Evolutionary conservation across 2,329 filamentous ascomycete genomes (phyloP), one percentile per base, ranked within the genome.

Genomic region (Aspergillus sp.): DNA sequence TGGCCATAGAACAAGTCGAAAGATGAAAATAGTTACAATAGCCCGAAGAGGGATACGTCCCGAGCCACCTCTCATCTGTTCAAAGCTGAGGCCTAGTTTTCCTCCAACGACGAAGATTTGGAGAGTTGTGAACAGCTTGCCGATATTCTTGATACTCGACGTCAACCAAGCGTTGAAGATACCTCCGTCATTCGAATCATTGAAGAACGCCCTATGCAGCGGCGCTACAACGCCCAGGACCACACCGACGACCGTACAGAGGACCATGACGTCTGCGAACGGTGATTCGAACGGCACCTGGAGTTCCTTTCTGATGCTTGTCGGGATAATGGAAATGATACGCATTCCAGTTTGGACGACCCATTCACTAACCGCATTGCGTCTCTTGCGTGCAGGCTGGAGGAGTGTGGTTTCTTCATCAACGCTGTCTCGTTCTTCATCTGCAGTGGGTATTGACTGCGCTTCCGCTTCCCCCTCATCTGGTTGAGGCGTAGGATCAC

Each of bases 121-220:
- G 28, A 83, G 65, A 0, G 79, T 74, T 0, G 82, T 80, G 57
- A 86, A 86, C 0, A 86, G 69, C 0, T 74, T 70, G 3, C 82
- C 82, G 26, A 85, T 71, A 46, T 81, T 83, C 52, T 79, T 73
- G 19, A 85, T 64, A 0, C 77, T 76, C 0, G 73, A 71, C 0
- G 81, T 85, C 35, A 86, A 65, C 82, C 81, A 86, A 1, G 81
- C 81, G 19, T 77, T 81, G 55, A 85, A 76, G 47, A 82, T 77
- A 1, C 83, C 81, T 4, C 82, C 82, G 4, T 82, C 66, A 5
- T 76, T 61, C 6, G 73, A 73, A 8, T 73, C 64, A 43, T 66
- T 72, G 68, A 86, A 86, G 63, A 86, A 85, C 2, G 78, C 74
- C 3, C 63, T 64, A 54, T 85, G 81, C 1, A 86, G 67, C 1